phyloP scores from a whole-genome alignment of 2,329 filamentous ascomycete genomes.

The Ramichloridium luteum region DNA sequence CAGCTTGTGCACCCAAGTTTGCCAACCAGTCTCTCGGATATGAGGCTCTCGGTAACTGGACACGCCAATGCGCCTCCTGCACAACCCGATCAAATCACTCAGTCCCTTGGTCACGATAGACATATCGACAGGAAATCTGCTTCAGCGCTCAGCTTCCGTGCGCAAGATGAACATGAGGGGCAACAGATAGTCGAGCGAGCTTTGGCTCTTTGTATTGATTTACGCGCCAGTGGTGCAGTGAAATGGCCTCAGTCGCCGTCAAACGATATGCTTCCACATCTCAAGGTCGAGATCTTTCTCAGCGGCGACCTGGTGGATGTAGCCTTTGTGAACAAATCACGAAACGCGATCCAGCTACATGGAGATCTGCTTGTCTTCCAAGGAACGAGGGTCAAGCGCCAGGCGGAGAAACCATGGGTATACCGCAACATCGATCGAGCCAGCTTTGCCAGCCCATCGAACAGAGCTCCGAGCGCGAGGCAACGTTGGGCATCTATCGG shows the following conservation, averaged over 20 bases:
- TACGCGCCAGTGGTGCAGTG: conserved; percentile 2
- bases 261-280: conserved; percentile 16
- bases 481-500: conserved; percentile 28
- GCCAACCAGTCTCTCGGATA: neutral
- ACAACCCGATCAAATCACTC: neutral
- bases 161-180: neutral
- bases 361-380: conserved; percentile 22
- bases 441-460: conserved; percentile 1
- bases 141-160: neutral
- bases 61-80: neutral
- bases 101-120: too few relatives aligned
- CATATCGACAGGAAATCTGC: too few relatives aligned
- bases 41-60: neutral
- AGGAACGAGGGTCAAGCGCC: conserved; percentile 28
- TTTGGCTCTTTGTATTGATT: neutral
- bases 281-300: conserved; percentile 38
- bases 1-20: neutral
- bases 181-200: neutral
- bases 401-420: conserved; percentile 35
- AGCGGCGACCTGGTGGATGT: conserved; percentile 32
- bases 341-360: conserved; percentile 4
- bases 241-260: conserved; percentile 21
- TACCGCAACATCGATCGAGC: conserved; percentile 19
- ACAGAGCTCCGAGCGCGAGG: neutral
- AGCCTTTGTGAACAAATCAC: conserved; percentile 11